phyloP scores from a whole-genome alignment of 2,329 filamentous ascomycete species.

The Diplodia intermedia region DNA sequence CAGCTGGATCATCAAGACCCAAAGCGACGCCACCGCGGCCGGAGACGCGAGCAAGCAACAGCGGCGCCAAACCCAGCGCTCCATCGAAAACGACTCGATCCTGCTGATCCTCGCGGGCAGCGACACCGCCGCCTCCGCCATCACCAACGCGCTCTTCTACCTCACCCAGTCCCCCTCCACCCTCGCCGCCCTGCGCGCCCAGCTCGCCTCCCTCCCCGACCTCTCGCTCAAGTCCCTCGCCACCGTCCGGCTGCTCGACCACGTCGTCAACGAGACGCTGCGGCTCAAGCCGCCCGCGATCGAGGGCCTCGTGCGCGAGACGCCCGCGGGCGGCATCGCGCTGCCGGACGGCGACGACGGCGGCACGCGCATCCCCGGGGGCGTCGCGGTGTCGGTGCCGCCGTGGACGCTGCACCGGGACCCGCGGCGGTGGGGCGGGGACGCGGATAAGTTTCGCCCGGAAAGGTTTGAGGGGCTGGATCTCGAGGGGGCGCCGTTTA shows the following conservation, averaged over 20 bases:
- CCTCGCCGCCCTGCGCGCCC: slow-evolving; percentile 28
- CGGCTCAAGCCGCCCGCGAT: slow-evolving; percentile 49
- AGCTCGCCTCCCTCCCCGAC: slow-evolving; percentile 38
- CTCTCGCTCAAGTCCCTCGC: slow-evolving; percentile 44
- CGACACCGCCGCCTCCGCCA: slow-evolving; percentile 25
- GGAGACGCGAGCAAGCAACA: slow-evolving; percentile 33
- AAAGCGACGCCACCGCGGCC: background rate
- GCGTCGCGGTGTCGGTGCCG: slow-evolving; percentile 38
- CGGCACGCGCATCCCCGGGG: slow-evolving; percentile 50
- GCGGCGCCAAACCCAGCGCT: slow-evolving; percentile 31
- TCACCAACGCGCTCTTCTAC: slow-evolving; percentile 32
- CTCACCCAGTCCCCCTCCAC: slow-evolving; percentile 35
- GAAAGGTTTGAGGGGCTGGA: slow-evolving; percentile 21
- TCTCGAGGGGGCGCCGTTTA: slow-evolving; percentile 4
- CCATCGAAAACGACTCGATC: slow-evolving; percentile 45
- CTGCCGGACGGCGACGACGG: slow-evolving; percentile 48
- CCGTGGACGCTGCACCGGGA: slow-evolving; percentile 34
- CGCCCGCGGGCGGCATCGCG: slow-evolving; percentile 48
- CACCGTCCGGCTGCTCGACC: slow-evolving; percentile 46
- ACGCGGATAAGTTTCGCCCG: slow-evolving; percentile 14
- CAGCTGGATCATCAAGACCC: slow-evolving; percentile 21
- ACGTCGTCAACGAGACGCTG: slow-evolving; percentile 53
- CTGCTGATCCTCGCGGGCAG: slow-evolving; percentile 45
- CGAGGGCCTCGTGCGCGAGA: too few species aligned
- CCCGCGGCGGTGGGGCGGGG: slow-evolving; percentile 40